Evolutionary conservation across 2,329 filamentous ascomycete genomes (phyloP), one percentile per base, ranked within the genome.

Genomic region (Xylariaceae sp.): DNA sequence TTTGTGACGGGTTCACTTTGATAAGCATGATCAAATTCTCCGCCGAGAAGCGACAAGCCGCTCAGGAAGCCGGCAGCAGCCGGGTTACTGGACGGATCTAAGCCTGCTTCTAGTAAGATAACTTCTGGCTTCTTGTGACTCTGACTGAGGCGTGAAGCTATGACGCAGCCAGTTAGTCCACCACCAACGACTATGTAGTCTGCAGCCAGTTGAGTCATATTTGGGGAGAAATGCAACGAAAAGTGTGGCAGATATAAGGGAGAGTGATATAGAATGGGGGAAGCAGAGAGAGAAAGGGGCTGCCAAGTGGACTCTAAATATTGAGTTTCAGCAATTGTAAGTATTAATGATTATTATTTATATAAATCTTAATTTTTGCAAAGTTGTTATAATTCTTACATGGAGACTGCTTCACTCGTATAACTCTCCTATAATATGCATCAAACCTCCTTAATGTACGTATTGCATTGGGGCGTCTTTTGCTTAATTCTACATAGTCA

Each of bases 101-200:
- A 37, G 2, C 67, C 66, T 1, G 66, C 64, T 47, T 69, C 66
- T 5, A 69, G 10, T 1, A 69, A 42, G 47, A 67, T 49, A 6
- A 67, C 65, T 19, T 63, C 47, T 20, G 59, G 61, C 9, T 56
- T 58, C 10, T 60, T 52, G n/a, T 23, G 42, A 42, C 47, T 62
- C 45, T 65, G 58, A 20, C 61, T 62, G 10, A 70, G 58, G 16
- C 65, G 67, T 4, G 62, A 67, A 7, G 67, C 66, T 37, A 69
- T 42, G 9, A 60, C 45, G 21, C 65, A 66, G 7, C 67, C 66
- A 0, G 62, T 53, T 7, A 69, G 40, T 16, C 68, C 67, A 44
- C 67, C 65, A 1, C 67, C 67, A 2, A 70, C 59, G n/a, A 68
- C 52, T 10, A 69, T 44, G 21, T 70, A 68, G 44, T 70, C 67